Evolutionary conservation across 768 basidiomycete genomes (phyloP).

Genomic region (Omphalotus guepiniiformis): DNA sequence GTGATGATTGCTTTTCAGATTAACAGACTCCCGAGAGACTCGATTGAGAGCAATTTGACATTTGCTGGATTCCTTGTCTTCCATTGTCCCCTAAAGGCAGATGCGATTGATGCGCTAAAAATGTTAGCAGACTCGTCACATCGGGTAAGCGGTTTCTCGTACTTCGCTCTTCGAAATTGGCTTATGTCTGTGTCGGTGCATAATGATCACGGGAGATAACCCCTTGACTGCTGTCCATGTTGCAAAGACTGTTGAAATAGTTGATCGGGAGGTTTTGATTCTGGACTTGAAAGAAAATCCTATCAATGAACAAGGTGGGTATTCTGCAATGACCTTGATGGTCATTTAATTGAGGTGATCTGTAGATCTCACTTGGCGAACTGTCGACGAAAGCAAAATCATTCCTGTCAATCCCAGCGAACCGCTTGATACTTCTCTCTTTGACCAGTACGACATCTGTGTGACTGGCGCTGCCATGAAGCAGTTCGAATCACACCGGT

Average conservation of each 20-base stretch:
- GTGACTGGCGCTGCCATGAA: conserved; percentile 92
- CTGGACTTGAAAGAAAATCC: conserved; percentile 86
- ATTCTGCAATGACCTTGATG: not conserved
- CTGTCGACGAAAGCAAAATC: conserved; percentile 86
- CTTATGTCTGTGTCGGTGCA: conserved; percentile 53
- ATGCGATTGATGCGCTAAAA: conserved; percentile 86
- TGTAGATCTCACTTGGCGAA: conserved; percentile 86
- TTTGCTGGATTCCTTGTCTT: conserved; percentile 99
- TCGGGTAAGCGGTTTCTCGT: conserved; percentile 54
- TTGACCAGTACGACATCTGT: conserved; percentile 92
- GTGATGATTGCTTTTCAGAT: conserved; percentile 45
- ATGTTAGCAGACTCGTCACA: conserved; percentile 97
- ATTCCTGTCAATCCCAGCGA: conserved; percentile 80
- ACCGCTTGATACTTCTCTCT: conserved; percentile 72
- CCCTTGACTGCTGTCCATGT: conserved; percentile 96
- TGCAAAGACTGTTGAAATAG: conserved; percentile 93
- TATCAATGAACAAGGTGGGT: conserved; percentile 59
- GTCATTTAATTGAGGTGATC: not conserved
- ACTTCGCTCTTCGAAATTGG: not conserved
- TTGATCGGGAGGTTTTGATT: conserved; percentile 92
- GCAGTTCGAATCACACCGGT: conserved; percentile 67
- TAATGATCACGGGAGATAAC: conserved; percentile 99
- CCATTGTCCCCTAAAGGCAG: conserved; percentile 94
- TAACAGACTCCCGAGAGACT: conserved; percentile 78
- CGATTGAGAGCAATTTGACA: conserved; percentile 69